Conservation (phyloP, 2,329 filamentous ascomycete species). For the Thielaviopsis ethacetica region DNA sequence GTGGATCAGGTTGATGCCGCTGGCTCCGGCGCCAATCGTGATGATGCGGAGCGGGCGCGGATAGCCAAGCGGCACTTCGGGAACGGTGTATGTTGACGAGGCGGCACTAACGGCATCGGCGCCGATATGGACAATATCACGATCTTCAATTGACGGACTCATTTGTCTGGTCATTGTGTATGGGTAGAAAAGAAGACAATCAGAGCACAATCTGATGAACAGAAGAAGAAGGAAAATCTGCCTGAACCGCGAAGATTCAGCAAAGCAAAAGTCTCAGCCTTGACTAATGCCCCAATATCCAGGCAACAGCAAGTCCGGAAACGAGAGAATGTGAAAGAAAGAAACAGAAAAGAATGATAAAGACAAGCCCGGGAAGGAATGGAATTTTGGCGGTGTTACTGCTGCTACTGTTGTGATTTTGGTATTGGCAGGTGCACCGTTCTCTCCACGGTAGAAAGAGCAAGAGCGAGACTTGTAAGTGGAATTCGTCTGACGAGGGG, state of each 20-base stretch:
- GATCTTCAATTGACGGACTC: slow-evolving; percentile 5
- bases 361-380: slow-evolving; percentile 5
- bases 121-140: slow-evolving; percentile 2
- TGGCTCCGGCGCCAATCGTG: slow-evolving; percentile 18
- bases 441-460: not conserved
- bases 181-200: not conserved
- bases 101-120: not conserved
- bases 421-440: not conserved
- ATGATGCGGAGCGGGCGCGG: slow-evolving; percentile 16
- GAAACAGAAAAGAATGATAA: slow-evolving; percentile 5
- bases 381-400: slow-evolving; percentile 1
- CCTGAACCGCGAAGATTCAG: not conserved
- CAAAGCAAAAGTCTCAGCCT: not conserved
- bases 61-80: slow-evolving; percentile 6
- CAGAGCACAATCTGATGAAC: not conserved
- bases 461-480: not conserved
- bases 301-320: slow-evolving; percentile 4
- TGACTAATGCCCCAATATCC: slow-evolving; percentile 1
- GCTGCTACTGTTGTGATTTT: too few species aligned
- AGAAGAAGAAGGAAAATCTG: not conserved
- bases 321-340: slow-evolving; percentile 4
- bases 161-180: slow-evolving; percentile 7
- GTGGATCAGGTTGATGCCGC: slow-evolving; percentile 21
- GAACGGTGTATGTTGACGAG: slow-evolving; percentile 3
- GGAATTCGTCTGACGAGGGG: not conserved